These are phyloP conservation scores for Paraurostyla sp. DNA, from an alignment of 73 alveolate species.

Conservation along the genomic window DNA sequence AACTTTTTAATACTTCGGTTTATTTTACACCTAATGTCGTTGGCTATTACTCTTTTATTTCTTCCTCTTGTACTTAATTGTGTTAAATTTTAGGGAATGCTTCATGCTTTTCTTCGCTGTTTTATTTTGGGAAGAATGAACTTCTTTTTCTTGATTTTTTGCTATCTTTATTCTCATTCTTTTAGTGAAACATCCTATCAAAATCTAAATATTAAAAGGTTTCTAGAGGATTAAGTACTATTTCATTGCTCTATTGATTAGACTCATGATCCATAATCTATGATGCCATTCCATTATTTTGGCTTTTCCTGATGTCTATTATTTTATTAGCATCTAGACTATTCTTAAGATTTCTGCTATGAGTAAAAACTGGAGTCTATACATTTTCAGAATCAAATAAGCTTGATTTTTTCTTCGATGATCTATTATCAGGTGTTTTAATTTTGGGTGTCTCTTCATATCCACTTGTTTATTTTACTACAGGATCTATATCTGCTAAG, in stretches of 20 bases:
- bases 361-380: neutral
- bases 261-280: slow-evolving; percentile 41
- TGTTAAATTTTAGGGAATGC: too few species aligned
- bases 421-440: neutral
- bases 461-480: neutral
- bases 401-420: neutral
- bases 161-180: too few species aligned
- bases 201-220: too few species aligned
- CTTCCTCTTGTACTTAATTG: too few species aligned
- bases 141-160: too few species aligned
- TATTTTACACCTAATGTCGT: too few species aligned
- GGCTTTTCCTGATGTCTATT: neutral
- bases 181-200: too few species aligned
- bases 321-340: neutral
- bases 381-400: neutral
- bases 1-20: too few species aligned
- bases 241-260: neutral
- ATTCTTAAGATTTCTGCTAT: neutral
- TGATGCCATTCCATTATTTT: neutral
- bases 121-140: too few species aligned
- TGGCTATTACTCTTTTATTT: too few species aligned
- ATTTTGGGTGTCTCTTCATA: neutral
- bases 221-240: too few species aligned
- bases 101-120: too few species aligned
- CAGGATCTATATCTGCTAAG: neutral